Conservation (phyloP, 257 asterid genomes). For the Catharanthus roseus region DNA sequence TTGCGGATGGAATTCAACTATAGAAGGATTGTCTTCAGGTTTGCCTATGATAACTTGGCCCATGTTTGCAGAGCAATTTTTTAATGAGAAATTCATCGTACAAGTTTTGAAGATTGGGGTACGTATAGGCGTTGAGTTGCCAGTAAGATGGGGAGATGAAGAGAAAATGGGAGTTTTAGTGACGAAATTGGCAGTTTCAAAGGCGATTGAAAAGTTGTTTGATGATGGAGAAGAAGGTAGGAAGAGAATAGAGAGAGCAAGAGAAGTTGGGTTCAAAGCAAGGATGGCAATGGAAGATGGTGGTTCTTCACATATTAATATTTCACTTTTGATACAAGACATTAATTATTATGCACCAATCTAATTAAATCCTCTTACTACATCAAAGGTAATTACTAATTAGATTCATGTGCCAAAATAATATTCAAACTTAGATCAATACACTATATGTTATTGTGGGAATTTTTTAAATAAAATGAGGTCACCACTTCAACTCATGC, state of each 20-base stretch:
- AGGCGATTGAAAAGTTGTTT: constrained; percentile 28
- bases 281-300: constrained; percentile 27
- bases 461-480: too few species aligned
- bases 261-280: constrained; percentile 30
- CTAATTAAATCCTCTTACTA: too few species aligned
- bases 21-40: constrained; percentile 23
- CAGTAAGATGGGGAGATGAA: constrained; percentile 46
- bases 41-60: constrained; percentile 47
- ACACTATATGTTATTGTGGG: too few species aligned
- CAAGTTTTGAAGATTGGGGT: constrained; percentile 19
- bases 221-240: constrained; percentile 32
- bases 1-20: constrained; percentile 18
- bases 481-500: too few species aligned
- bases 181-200: constrained; percentile 25
- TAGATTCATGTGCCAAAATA: too few species aligned
- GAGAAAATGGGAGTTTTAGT: constrained; percentile 36
- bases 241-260: constrained; percentile 25
- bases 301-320: constrained; percentile 24
- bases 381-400: too few species aligned
- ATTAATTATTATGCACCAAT: too few species aligned
- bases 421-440: too few species aligned
- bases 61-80: constrained; percentile 41
- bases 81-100: constrained; percentile 24
- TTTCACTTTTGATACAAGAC: constrained; percentile 37
- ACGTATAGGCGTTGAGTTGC: constrained; percentile 17